Evolutionary conservation across 2,329 filamentous ascomycete species (phyloP).

Genomic region (Aspergillus pseudonomiae): DNA sequence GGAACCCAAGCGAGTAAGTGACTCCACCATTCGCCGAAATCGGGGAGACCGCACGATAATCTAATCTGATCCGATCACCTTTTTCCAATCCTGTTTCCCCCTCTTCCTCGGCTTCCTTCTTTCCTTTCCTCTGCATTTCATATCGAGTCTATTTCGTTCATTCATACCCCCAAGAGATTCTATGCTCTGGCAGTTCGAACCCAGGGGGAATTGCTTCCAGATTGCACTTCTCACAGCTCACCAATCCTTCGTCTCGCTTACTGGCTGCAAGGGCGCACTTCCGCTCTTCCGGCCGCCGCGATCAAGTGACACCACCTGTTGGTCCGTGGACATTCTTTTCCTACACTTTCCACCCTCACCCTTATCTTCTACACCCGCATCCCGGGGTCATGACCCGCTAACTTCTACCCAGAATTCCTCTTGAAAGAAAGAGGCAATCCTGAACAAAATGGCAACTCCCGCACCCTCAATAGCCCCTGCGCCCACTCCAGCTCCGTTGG

Average conservation of each 20-base stretch:
- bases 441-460: constrained; percentile 35
- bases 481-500: constrained; percentile 42
- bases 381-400: constrained; percentile 20
- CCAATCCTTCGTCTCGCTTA: constrained; percentile 29
- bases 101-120: constrained; percentile 9
- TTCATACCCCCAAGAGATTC: background rate
- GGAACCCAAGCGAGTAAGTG: background rate
- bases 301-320: constrained; percentile 28
- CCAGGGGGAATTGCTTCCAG: background rate
- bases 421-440: constrained; percentile 11
- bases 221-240: background rate
- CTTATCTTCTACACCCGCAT: background rate
- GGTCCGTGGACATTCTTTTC: constrained; percentile 23
- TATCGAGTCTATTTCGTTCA: background rate
- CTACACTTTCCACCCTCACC: constrained; percentile 19
- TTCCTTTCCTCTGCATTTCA: constrained; percentile 1
- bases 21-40: constrained; percentile 23
- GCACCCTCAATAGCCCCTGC: constrained; percentile 42
- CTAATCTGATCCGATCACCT: constrained; percentile 37
- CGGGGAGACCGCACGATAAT: constrained; percentile 32
- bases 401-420: constrained; percentile 26
- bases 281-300: constrained; percentile 40
- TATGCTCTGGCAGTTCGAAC: background rate
- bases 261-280: constrained; percentile 36
- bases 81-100: constrained; percentile 16